Base-by-base conservation (phyloP, 331 rosid species). In the Telfairia occidentalis region DNA sequence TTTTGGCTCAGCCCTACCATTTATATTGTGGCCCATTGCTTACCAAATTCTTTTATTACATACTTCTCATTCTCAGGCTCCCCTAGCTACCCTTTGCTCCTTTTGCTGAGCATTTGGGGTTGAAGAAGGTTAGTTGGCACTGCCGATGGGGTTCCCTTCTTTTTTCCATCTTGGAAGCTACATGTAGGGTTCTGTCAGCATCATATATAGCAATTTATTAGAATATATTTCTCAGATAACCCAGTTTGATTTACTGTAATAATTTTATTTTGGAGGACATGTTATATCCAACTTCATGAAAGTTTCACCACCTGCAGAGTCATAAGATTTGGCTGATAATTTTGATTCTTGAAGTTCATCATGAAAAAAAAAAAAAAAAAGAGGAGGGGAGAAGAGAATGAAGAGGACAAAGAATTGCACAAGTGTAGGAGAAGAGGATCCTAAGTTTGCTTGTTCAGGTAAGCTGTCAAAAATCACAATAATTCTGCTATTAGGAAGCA, bases 21-120 rank as follows among this genome's bases (percentile, higher is more conserved):
- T 83, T 76, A 82, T 75, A 45, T 23, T 63, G 91, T 84, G 91
- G 92, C 91, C 59, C 95, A 77, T 64, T 40, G 55, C 38, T 66
- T 28, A 42, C 75, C 81, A 55, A 67, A 69, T 30, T 19, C 83
- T 78, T 81, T 86, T 84, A 80, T 73, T 75, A 78, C 63, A 48
- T 5, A 71, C 45, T 12, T 38, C 42, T 65, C 43, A 64, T 46
- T 46, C 21, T 71, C 75, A 71, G 35, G 37, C 54, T 9, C 45
- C n/a, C 10, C n/a, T 71, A 71, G 59, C 76, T 71, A 71, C 76
- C 76, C 45, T 46, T 71, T 48, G 29, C 60, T 30, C 15, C 75
- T 70, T 70, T 28, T 7, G 24, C 60, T 48, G 30, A 11, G 29
- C 76, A 46, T 30, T 71, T 71, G n/a, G 76, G 76, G 45, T 71